A percentile compares a stretch with the other conserved stretches of the same genome.
phyloP scores from a whole-genome alignment of 345 rosid genomes.

The Gossypium australe region DNA sequence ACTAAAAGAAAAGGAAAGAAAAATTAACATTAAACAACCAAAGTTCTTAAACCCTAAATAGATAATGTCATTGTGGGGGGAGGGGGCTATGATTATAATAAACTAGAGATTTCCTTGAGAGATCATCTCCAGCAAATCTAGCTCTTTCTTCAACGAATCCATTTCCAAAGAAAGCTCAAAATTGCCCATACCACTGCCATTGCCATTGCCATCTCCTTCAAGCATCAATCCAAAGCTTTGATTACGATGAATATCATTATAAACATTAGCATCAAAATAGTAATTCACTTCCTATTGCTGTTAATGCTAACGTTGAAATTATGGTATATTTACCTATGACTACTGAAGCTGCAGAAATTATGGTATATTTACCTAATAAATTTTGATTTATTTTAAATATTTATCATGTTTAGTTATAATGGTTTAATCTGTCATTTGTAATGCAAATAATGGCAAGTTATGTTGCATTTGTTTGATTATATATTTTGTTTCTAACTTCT shows the following conservation, averaged over 20 bases:
- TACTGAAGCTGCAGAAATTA: too few species aligned
- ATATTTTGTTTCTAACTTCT: too few species aligned
- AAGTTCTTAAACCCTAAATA: not conserved
- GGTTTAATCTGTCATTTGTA: too few species aligned
- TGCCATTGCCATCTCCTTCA: slow-evolving; percentile 14
- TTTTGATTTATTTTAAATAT: too few species aligned
- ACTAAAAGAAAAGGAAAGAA: not conserved
- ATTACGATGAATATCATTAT: not conserved
- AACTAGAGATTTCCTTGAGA: slow-evolving; percentile 13
- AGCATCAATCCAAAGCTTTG: slow-evolving; percentile 17
- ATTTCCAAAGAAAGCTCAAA: slow-evolving; percentile 17
- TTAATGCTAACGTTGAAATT: not conserved
- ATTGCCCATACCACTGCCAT: not conserved
- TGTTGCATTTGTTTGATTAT: too few species aligned
- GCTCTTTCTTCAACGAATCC: slow-evolving; percentile 22
- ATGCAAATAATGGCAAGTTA: too few species aligned
- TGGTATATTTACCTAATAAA: too few species aligned
- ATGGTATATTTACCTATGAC: too few species aligned
- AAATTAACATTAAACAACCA: not conserved
- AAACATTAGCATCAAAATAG: not conserved
- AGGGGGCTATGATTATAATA: not conserved
- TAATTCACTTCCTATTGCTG: not conserved
- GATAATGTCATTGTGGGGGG: not conserved
- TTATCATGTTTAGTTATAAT: too few species aligned
- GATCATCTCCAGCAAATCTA: slow-evolving; percentile 40